Evolutionary conservation across 208 protist species (phyloP).

Genomic region (Crithidia mellificae): DNA sequence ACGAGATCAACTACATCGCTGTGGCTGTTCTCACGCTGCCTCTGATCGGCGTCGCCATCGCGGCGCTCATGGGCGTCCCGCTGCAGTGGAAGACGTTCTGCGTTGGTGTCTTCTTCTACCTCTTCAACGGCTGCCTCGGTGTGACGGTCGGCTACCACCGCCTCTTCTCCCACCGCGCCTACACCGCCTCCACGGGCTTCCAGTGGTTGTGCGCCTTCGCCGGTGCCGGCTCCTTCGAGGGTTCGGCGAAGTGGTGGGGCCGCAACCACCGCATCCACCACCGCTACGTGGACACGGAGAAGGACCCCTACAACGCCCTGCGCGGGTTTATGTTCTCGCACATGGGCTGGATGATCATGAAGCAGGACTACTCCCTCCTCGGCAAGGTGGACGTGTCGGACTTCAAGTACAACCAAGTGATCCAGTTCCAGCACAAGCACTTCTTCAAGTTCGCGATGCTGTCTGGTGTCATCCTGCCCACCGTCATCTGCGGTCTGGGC

Average conservation of each 20-base stretch:
- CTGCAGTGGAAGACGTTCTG: constrained; percentile 76
- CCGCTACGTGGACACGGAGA: constrained; percentile 89
- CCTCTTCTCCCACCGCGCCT: constrained; percentile 89
- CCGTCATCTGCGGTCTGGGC: constrained; percentile 76
- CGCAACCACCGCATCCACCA: constrained; percentile 93
- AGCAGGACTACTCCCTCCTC: constrained; percentile 85
- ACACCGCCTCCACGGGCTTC: constrained; percentile 54
- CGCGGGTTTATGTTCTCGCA: constrained; percentile 90
- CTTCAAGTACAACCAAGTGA: constrained; percentile 80
- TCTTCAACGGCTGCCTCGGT: constrained; percentile 86
- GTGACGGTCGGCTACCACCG: constrained; percentile 92
- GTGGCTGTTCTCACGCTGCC: constrained; percentile 65
- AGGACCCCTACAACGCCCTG: constrained; percentile 91
- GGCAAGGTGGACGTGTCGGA: constrained; percentile 86
- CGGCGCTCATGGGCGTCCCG: constrained; percentile 47
- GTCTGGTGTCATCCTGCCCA: constrained; percentile 84
- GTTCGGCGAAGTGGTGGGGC: constrained; percentile 88
- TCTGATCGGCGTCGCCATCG: constrained; percentile 34
- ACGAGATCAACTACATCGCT: constrained; percentile 81
- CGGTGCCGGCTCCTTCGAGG: constrained; percentile 89
- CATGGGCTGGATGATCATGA: constrained; percentile 93
- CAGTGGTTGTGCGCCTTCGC: constrained; percentile 79
- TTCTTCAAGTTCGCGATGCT: constrained; percentile 86
- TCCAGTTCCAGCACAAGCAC: constrained; percentile 87
- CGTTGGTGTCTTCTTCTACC: constrained; percentile 66